Evolutionary conservation across 2,329 filamentous ascomycete genomes (phyloP), one percentile per base, ranked within the genome.

Genomic region (Diaporthe citri): DNA sequence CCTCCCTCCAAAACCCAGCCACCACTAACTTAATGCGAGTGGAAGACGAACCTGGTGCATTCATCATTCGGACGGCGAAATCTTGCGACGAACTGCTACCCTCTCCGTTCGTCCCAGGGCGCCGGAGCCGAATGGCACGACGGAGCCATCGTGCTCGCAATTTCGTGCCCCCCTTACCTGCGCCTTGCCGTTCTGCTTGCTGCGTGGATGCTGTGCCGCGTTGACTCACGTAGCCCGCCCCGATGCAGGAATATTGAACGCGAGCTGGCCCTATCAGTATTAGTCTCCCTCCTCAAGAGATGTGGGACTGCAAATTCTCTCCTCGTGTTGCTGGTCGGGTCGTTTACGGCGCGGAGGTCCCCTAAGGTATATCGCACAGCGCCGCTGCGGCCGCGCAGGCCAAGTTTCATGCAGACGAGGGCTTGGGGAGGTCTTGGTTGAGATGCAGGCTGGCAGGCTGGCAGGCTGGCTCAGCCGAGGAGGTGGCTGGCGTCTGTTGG

Each of bases 111-210:
- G 64, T 69, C 64, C 48, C 48, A 69, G 48, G 48, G 64, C 22
- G 64, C 20, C 64, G 64, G 64, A 55, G 48, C 64, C 64, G 64
- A 55, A 39, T 36, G 46, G 64, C 64, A 67, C 51, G 64, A 69
- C 46, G 46, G 46, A 22, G 46, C 48, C n/a, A 41, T 55, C 64
- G n/a, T 6, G 64, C 64, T 69, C 48, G 64, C 64, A 69, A 69
- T 55, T 69, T 69, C 34, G 36, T 41, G 48, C n/a, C 15, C 55
- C 41, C 39, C 25, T 52, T 31, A 9, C n/a, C 64, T 55, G 48
- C 48, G 48, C 48, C 64, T n/a, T 69, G 48, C 64, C 64, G 64
- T 17, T n/a, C 4, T 59, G 4, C 6, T 67, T 55, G 52, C 52
- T 36, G 64, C 34, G 34, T 39, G 22, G 64, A 25, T 31, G 48